Base-by-base conservation (phyloP, 352 stramenopile species). In the Phytophthora sojae region DNA sequence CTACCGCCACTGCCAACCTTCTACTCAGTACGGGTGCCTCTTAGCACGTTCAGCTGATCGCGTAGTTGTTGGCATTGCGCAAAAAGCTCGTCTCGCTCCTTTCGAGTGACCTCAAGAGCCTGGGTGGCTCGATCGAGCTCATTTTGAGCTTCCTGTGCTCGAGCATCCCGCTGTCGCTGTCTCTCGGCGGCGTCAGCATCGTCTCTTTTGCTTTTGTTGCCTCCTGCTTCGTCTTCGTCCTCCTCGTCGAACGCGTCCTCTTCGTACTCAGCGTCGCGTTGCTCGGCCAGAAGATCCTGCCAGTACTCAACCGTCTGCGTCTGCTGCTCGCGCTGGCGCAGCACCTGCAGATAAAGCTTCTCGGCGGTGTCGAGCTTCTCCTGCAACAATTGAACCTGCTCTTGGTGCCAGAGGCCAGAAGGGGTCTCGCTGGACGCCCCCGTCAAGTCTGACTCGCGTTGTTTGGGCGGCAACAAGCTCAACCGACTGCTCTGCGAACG, bases 311-410 rank as follows among this genome's bases (percentile, higher is more conserved):
- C 82, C 15, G 77, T 84, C 53, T 91, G 80, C 14, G 79, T 80
- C 55, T 91, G 83, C 61, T 90, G 81, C 60, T 91, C 73, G 61
- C 88, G 73, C 60, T 92, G 83, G n/a, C 81, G 77, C 51, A 94
- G 57, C 52, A 90, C 86, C 54, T 92, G 80, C 49, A 86, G 64
- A 69, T 94, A 91, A 21, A 90, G 61, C 64, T 93, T 92, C 71
- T 94, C 86, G 14, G 85, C 74, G 0, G 81, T 80, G 68, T 94
- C 83, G 23, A 92, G 79, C 42, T 90, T 88, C 35, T 93, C 85
- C 30, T 84, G 73, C 30, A 91, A 19, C 9, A 81, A 64, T 65
- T 88, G 80, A 15, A 62, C 57, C 15, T 71, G 71, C 63, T 88
- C 80, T 42, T 84, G 78, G 11, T 76, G 57, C 69, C 70, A 76